These are phyloP conservation scores for Pinus taeda DNA, from an alignment of 75 land plant species.

Conservation along the genomic window DNA sequence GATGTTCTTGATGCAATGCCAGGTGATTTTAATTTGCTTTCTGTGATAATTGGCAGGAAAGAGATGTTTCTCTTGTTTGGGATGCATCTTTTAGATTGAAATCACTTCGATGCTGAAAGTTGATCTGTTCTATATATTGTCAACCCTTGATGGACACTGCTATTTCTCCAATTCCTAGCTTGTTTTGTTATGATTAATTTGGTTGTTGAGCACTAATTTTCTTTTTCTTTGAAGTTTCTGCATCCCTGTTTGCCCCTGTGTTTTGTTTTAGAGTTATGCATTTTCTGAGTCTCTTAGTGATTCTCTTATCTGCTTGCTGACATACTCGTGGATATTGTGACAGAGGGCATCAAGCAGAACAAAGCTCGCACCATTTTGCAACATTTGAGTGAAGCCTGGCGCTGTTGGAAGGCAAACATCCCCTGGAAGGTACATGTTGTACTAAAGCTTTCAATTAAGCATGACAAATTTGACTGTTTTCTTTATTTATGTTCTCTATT, in stretches of 20 bases:
- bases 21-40: conserved; percentile 29
- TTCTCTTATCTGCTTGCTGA: not conserved
- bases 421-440: conserved; percentile 84
- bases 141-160: not conserved
- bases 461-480: not conserved
- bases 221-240: not conserved
- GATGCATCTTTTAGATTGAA: not conserved
- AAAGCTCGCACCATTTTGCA: conserved; percentile 95
- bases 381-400: conserved; percentile 99
- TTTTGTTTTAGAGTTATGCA: not conserved
- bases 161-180: not conserved
- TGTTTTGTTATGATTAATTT: not conserved
- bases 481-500: conserved; percentile 2
- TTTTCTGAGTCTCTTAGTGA: not conserved
- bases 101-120: not conserved
- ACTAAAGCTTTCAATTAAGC: not conserved
- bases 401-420: conserved; percentile 99
- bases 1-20: conserved; percentile 99
- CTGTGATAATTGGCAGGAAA: not conserved
- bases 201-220: not conserved
- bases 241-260: not conserved
- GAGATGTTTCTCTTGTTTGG: not conserved
- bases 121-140: not conserved
- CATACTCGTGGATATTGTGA: not conserved
- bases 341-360: conserved; percentile 99